A percentile compares a stretch with the other conserved stretches of the same genome.
phyloP scores from a whole-genome alignment of 2,329 filamentous ascomycete species.

The Pseudovirgaria hyperparasitica region DNA sequence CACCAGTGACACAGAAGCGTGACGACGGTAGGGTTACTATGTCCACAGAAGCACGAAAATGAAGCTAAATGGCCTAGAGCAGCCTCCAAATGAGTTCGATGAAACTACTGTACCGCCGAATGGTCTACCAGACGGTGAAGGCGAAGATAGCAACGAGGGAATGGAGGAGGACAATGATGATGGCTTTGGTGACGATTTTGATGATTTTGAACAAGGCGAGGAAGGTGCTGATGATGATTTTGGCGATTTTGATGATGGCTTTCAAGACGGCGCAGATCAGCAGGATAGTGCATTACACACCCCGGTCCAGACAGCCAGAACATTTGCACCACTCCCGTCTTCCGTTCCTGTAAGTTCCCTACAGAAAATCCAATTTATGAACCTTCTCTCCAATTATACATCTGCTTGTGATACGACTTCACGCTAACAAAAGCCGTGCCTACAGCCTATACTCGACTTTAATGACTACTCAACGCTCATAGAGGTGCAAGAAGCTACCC shows the following conservation, averaged over 20 bases:
- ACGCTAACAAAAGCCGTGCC: constrained; percentile 14
- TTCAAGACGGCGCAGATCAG: constrained; percentile 26
- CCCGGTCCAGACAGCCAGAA: constrained; percentile 22
- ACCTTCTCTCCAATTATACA: constrained; percentile 19
- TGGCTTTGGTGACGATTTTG: constrained; percentile 58
- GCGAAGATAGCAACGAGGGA: constrained; percentile 41
- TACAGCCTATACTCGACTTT: constrained; percentile 57
- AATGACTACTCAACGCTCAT: constrained; percentile 45
- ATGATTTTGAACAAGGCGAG: constrained; percentile 45
- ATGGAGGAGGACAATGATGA: constrained; percentile 50
- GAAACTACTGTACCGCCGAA: constrained; percentile 7
- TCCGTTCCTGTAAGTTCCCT: constrained; percentile 35
- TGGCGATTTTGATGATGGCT: constrained; percentile 39
- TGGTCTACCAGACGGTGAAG: constrained; percentile 4
- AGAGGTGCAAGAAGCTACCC: constrained; percentile 46
- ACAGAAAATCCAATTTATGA: constrained; percentile 17
- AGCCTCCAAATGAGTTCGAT: constrained; percentile 7
- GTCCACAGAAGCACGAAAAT: too few relatives aligned
- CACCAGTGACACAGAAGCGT: constrained; percentile 30
- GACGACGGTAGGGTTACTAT: constrained; percentile 41
- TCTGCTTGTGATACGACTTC: constrained; percentile 13
- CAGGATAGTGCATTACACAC: constrained; percentile 26
- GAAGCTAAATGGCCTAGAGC: too few relatives aligned
- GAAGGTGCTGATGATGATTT: constrained; percentile 38
- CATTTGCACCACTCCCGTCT: constrained; percentile 27